Evolutionary conservation across 2,329 filamentous ascomycete species (phyloP).

Genomic region (Coleophoma cylindrospora): DNA sequence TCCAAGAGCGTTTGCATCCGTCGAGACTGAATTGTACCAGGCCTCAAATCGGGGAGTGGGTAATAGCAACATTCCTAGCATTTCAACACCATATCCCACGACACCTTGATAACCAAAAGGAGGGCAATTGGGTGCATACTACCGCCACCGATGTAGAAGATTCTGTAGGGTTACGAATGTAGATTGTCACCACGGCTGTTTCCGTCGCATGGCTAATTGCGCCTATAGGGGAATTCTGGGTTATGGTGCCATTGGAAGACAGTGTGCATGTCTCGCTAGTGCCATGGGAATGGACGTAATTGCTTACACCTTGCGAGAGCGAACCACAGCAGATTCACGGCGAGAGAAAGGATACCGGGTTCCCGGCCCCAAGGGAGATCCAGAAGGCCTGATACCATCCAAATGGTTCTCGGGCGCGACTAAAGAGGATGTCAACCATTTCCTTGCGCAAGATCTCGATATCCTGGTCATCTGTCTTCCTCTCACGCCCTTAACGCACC

Average conservation of each 20-base stretch:
- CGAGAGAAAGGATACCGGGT: constrained; percentile 63
- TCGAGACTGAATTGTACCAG: constrained; percentile 9
- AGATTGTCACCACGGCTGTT: neutral
- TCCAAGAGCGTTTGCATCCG: neutral
- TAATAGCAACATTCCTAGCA: constrained; percentile 30
- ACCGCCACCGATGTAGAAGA: constrained; percentile 36
- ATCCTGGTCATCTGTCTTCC: constrained; percentile 47
- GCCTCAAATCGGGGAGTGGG: constrained; percentile 36
- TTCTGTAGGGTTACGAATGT: constrained; percentile 42
- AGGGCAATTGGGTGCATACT: constrained; percentile 23
- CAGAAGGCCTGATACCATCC: constrained; percentile 39
- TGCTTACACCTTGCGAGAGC: constrained; percentile 69
- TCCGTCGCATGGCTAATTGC: neutral
- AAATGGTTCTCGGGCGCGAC: constrained; percentile 45
- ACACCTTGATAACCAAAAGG: constrained; percentile 25
- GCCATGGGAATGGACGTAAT: constrained; percentile 69
- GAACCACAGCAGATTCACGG: constrained; percentile 59
- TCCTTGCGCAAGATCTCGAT: constrained; percentile 45
- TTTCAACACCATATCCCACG: constrained; percentile 26
- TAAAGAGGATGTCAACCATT: constrained; percentile 41
- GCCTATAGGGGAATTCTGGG: constrained; percentile 28
- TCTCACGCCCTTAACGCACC: constrained; percentile 40
- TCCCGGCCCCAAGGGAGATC: constrained; percentile 53
- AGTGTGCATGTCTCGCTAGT: constrained; percentile 49
- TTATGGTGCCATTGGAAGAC: constrained; percentile 49